Base-by-base conservation (phyloP, 2,329 filamentous ascomycete species). In the Amauroascus niger region DNA sequence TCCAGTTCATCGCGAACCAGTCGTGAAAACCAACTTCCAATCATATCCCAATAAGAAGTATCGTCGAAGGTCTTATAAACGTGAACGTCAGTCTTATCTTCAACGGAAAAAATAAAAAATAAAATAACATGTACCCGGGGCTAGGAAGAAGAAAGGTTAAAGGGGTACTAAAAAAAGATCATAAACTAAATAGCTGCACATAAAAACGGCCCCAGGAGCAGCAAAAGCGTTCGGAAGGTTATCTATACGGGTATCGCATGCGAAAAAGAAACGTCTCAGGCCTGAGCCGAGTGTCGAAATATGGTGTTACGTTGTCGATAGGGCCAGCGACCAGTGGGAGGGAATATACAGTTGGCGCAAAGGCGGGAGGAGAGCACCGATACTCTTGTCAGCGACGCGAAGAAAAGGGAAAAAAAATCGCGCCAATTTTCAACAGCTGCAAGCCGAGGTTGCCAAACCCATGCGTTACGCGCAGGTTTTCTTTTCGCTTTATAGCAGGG, bases 401-500 rank as follows among this genome's bases (percentile, higher is more conserved):
- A n/a, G n/a, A n/a, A n/a, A n/a, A n/a, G n/a, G n/a, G n/a, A n/a
- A n/a, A n/a, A n/a, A n/a, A n/a, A 37, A 45, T 22, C 32, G 6
- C 47, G n/a, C 45, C n/a, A 18, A 2, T 28, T 24, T 22, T 30
- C 6, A 45, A 6, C 37, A 44, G 14, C 39, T 26, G 13, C 48
- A 35, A 26, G 50, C 22, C 11, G 16, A 41, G 16, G 18, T 14
- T 16, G 26, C 33, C 14, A 9, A 11, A 45, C 18, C 14, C 44
- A 48, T 48, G 39, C 52, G 37, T 39, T 40, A 20, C 18, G n/a
- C 32, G 48, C 26, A 39, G 26, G 4, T 16, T 24, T 43, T 48
- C 11, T 26, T 9, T 16, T 49, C 35, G n/a, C 46, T 57, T 64
- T 67, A 72, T 48, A 71, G 56, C 53, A 62, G 58, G 35, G 59